Evolutionary conservation across 2,329 filamentous ascomycete genomes (phyloP).

Genomic region (Arthrobotrys sphaeroides): DNA sequence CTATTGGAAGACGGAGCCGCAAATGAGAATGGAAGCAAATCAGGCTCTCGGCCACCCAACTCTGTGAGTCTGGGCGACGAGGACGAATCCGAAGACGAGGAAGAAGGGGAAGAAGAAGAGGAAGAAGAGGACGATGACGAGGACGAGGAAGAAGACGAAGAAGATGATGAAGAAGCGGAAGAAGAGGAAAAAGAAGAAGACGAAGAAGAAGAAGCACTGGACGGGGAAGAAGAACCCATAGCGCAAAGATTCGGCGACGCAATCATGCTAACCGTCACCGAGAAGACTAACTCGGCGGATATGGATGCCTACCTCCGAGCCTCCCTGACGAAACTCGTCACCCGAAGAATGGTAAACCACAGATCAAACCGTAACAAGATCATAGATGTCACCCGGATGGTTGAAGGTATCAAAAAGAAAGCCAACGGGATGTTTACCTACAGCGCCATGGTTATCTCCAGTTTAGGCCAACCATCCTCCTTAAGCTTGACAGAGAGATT

Average conservation of each 20-base stretch:
- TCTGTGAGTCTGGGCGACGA: neutral
- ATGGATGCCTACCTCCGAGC: conserved; percentile 42
- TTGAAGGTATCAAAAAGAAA: conserved; percentile 50
- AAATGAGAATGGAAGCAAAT: neutral
- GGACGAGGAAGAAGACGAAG: neutral
- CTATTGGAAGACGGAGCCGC: conserved; percentile 20
- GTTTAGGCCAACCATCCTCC: conserved; percentile 44
- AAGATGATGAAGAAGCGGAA: neutral
- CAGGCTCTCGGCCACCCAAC: neutral
- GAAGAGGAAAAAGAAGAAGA: neutral
- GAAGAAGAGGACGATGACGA: neutral
- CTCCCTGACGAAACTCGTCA: conserved; percentile 39
- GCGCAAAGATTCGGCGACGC: conserved; percentile 29
- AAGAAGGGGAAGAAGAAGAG: neutral
- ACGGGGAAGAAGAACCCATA: neutral
- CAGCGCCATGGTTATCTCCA: conserved; percentile 49
- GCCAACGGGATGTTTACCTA: conserved; percentile 53
- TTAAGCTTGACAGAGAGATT: conserved; percentile 36
- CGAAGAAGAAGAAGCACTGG: neutral
- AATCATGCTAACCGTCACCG: conserved; percentile 39
- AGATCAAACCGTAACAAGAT: conserved; percentile 20
- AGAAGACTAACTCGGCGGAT: conserved; percentile 46
- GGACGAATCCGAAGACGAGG: neutral
- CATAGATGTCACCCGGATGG: conserved; percentile 44
- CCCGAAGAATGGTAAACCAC: conserved; percentile 40